Evolutionary conservation across 202 grass and related monocot species (phyloP).

Genomic region (Elaeis oleifera): DNA sequence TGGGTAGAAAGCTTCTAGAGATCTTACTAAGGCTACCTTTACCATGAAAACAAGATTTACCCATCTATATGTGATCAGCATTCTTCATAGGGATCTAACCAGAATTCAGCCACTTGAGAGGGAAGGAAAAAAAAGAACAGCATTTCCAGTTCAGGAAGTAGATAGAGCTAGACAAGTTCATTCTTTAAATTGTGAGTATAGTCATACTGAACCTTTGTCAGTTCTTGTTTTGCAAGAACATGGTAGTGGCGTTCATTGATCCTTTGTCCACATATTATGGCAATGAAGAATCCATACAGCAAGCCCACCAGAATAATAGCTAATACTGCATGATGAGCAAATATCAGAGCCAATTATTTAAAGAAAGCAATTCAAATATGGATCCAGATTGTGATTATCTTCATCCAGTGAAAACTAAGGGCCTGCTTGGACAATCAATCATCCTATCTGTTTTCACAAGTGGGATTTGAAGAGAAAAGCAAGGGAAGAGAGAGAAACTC

Average conservation of each 20-base stretch:
- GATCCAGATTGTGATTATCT: too few species aligned
- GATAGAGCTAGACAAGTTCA: background rate
- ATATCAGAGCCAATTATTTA: background rate
- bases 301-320: constrained; percentile 88
- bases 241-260: constrained; percentile 94
- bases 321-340: constrained; percentile 52
- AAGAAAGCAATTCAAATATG: background rate
- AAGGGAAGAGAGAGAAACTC: too few species aligned
- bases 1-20: too few species aligned
- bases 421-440: too few species aligned
- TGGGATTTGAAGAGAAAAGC: too few species aligned
- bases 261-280: constrained; percentile 97
- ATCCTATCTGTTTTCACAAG: too few species aligned
- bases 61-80: too few species aligned
- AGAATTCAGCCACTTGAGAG: too few species aligned
- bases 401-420: too few species aligned
- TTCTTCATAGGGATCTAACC: too few species aligned
- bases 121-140: background rate
- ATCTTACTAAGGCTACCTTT: too few species aligned
- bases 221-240: constrained; percentile 93
- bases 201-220: constrained; percentile 70
- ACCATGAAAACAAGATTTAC: too few species aligned
- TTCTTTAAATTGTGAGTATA: constrained; percentile 3
- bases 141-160: constrained; percentile 2
- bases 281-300: constrained; percentile 97